Base-by-base conservation (phyloP, 176 grass and related monocot genomes). In the Echinochloa phyllopogon region DNA sequence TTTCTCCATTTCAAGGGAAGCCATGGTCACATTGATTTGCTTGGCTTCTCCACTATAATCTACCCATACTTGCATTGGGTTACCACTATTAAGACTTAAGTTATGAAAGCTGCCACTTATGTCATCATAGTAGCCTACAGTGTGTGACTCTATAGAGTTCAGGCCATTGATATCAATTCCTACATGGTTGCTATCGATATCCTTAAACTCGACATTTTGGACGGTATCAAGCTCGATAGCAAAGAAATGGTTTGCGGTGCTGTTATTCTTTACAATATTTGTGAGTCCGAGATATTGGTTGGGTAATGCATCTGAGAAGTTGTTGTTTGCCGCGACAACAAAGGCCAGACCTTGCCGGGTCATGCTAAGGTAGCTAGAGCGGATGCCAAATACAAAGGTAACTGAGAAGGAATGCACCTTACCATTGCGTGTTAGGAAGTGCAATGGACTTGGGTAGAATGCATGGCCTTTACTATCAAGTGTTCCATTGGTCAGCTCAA, bases 401-500 rank as follows among this genome's bases (percentile, higher is more conserved):
- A 57, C 63, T 6, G 77, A 76, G 59, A 83, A 88, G 2, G 79
- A 83, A 2, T 29, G 18, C 15, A 88, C 65, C 0, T 1, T 77
- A n/a, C 10, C 15, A 14, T 33, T 24, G 8, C 1, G n/a, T 6
- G 60, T 65, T 20, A 1, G 70, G 59, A 84, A 75, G 18, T 65
- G 57, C 55, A 75, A 49, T 64, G 82, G 82, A 74, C 13, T 65
- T 27, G 70, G 70, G 58, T 83, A 48, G 70, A 83, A 83, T 25
- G 81, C 70, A 64, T 83, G 81, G 7, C 81, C 81, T 74, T 83
- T 83, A 43, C 33, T 45, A 39, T 73, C 39, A 74, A 52, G 0
- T 36, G 56, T 74, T 8, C 81, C 81, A 3, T 83, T 74, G 21
- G 81, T 83, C 4, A 83, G 56, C 81, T 83, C 69, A 51, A 83